Evolutionary conservation across 2,329 filamentous ascomycete species (phyloP), one percentile per base, ranked within the genome.

Genomic region (Exophiala phaeomuriformis): DNA sequence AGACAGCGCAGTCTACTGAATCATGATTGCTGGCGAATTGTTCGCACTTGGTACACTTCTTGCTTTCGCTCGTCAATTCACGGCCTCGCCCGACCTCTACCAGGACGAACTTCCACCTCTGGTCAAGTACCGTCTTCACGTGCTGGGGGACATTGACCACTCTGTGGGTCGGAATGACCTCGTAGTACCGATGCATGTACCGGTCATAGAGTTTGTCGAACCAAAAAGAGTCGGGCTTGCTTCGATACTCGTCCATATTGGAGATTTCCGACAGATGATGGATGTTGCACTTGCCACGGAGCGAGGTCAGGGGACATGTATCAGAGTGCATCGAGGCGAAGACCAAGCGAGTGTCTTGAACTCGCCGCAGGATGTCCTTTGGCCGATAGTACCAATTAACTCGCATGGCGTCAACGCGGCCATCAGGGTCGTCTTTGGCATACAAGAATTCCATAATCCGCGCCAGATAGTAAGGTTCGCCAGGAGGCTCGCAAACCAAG

Each of bases 311-410:
- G 53, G 93, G 93, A 68, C 89, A 95, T 58, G 90, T 86, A 74
- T 98, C 93, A 29, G 93, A 97, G 71, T 98, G 93, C 93, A 98
- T 98, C 31, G 93, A 95, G 58, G 90, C 91, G 72, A 91, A 96
- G 49, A 98, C 83, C 64, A 91, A 78, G 58, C 93, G 86, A 55
- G 88, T 91, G 75, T 98, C 93, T 68, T 87, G 85, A 63, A 88
- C 85, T 73, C 90, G 93, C 63, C 90, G 88, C 62, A 88, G 88
- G 66, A 97, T 95, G 72, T 98, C 93, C 71, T 93, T 90, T 52
- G 93, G 91, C 39, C 93, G 84, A 70, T 97, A 97, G 72, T 91
- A 96, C 93, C 93, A 98, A 73, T 98, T 98, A 66, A 97, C 87
- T 63, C 90, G 85, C 64, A 98, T 72, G 40, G 88, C 83, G 67